Percentiles rank a stretch among this genome's conserved stretches.
phyloP scores from a whole-genome alignment of 2,329 filamentous ascomycete genomes.

The Hymenoscyphus infarciens region DNA sequence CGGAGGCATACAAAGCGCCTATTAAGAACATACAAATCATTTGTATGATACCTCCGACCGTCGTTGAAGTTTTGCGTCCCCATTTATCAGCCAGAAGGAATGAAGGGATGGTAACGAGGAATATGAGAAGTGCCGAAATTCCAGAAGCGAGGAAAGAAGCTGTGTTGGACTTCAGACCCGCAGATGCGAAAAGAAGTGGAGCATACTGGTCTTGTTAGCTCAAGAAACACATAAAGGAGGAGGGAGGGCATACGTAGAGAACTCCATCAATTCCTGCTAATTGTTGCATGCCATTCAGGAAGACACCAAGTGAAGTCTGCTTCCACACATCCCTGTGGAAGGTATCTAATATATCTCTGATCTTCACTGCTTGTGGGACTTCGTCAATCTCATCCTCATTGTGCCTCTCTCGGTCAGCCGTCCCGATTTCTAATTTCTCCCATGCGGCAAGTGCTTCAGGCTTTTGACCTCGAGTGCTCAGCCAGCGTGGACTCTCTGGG shows the following conservation, averaged over 20 bases:
- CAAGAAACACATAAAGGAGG: not conserved
- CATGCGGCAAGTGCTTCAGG: slow-evolving; percentile 44
- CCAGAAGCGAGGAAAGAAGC: slow-evolving; percentile 58
- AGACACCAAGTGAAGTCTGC: slow-evolving; percentile 50
- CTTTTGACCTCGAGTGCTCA: slow-evolving; percentile 45
- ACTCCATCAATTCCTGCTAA: slow-evolving; percentile 61
- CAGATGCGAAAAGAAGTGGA: slow-evolving; percentile 54
- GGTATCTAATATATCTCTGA: slow-evolving; percentile 26
- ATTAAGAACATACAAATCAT: slow-evolving; percentile 50
- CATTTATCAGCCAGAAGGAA: slow-evolving; percentile 49
- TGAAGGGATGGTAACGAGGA: slow-evolving; percentile 52
- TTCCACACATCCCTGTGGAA: slow-evolving; percentile 43
- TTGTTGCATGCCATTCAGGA: slow-evolving; percentile 57
- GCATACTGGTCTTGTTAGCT: slow-evolving; percentile 46
- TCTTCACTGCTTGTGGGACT: slow-evolving; percentile 11
- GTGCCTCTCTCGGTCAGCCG: slow-evolving; percentile 29
- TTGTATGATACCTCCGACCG: slow-evolving; percentile 50
- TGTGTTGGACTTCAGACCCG: slow-evolving; percentile 49
- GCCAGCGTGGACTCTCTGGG: slow-evolving; percentile 56
- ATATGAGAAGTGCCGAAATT: slow-evolving; percentile 54
- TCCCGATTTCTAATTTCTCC: slow-evolving; percentile 27
- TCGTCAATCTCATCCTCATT: slow-evolving; percentile 10
- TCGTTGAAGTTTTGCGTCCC: slow-evolving; percentile 48
- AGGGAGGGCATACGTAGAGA: slow-evolving; percentile 46
- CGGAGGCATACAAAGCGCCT: slow-evolving; percentile 48